These are phyloP conservation scores for Nemania bipapillata DNA, from an alignment of 2,329 filamentous ascomycete genomes.

Conservation along the genomic window DNA sequence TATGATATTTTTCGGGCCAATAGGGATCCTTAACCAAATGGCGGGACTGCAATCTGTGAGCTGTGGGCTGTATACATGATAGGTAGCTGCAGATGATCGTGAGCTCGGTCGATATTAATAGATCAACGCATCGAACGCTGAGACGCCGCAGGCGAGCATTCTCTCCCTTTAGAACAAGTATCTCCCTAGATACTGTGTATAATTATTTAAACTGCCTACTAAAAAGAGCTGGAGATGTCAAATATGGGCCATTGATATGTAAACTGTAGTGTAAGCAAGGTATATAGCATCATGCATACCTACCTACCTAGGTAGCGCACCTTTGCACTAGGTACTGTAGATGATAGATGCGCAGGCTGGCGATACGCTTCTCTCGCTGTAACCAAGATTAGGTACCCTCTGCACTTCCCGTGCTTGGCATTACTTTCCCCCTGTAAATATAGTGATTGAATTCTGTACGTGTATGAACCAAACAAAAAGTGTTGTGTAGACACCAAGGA, in stretches of 20 bases:
- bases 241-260: neutral
- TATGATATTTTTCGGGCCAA: slow-evolving; percentile 39
- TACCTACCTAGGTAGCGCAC: no score
- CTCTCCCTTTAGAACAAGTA: neutral
- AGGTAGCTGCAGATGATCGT: slow-evolving; percentile 16
- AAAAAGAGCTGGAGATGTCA: neutral
- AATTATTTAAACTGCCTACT: neutral
- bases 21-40: slow-evolving; percentile 4
- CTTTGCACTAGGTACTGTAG: no score
- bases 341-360: neutral
- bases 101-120: slow-evolving; percentile 28
- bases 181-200: neutral
- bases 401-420: neutral
- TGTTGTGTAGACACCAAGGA: neutral
- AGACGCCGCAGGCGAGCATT: neutral
- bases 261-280: neutral
- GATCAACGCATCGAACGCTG: slow-evolving; percentile 13
- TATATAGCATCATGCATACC: neutral
- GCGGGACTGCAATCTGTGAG: no score
- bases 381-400: neutral
- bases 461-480: no score
- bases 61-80: no score
- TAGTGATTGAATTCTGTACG: neutral
- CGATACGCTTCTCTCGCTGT: neutral
- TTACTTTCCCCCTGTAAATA: neutral